These are phyloP conservation scores for Neolentinus lepideus DNA, from an alignment of 1,284 basidiomycete species.

Conservation along the genomic window DNA sequence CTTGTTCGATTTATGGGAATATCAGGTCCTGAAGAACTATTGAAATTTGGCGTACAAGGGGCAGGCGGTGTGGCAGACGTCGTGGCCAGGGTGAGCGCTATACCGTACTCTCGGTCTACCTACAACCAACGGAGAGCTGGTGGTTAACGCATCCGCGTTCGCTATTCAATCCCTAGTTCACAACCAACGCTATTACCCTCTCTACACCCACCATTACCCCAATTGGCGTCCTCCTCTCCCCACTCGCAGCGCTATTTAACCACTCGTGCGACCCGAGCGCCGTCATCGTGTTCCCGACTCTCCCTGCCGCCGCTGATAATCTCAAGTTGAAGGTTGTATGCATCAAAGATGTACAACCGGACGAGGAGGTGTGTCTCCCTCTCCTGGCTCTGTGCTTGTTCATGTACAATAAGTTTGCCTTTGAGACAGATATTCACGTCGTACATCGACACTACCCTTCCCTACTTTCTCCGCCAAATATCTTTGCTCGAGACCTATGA, in stretches of 20 bases:
- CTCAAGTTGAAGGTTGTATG: constrained; percentile 70
- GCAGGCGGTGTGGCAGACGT: constrained; percentile 60
- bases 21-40: constrained; percentile 49
- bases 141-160: too few relatives aligned
- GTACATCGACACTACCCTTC: constrained; percentile 82
- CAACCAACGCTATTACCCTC: constrained; percentile 84
- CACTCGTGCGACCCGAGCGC: constrained; percentile 92
- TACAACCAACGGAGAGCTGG: neutral
- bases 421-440: constrained; percentile 51
- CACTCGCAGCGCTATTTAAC: constrained; percentile 76
- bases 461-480: constrained; percentile 45
- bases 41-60: constrained; percentile 46
- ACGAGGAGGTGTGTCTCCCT: constrained; percentile 56
- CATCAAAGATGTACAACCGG: constrained; percentile 51
- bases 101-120: neutral
- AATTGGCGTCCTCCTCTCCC: constrained; percentile 77
- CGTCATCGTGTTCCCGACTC: constrained; percentile 80
- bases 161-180: constrained; percentile 65
- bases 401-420: constrained; percentile 4
- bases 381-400: neutral
- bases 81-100: constrained; percentile 53
- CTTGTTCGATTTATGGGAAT: constrained; percentile 61
- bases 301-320: constrained; percentile 24
- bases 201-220: constrained; percentile 70
- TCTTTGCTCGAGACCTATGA: constrained; percentile 70